phyloP scores from a whole-genome alignment of 805 yeast species.

The Teunomyces kruisii region DNA sequence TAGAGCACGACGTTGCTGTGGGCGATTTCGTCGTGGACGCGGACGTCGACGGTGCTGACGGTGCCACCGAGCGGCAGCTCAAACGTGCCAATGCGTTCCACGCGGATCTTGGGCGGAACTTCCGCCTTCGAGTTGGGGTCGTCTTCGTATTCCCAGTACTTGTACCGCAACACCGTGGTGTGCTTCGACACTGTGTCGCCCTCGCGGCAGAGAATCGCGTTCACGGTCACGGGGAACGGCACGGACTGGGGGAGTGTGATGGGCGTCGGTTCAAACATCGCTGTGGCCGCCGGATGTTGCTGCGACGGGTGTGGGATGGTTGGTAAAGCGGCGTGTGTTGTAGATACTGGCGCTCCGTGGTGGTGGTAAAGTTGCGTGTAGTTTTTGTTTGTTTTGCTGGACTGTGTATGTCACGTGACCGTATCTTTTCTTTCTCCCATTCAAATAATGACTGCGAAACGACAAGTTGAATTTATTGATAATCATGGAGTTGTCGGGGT shows the following conservation, averaged over 20 bases:
- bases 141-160: constrained; percentile 65
- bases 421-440: no score
- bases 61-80: constrained; percentile 84
- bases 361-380: background rate
- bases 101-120: constrained; percentile 47
- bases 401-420: background rate
- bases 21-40: constrained; percentile 60
- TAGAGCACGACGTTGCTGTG: constrained; percentile 48
- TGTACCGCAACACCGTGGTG: constrained; percentile 56
- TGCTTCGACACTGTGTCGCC: constrained; percentile 54
- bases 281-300: no score
- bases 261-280: constrained; percentile 42
- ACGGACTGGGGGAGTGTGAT: constrained; percentile 59
- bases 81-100: constrained; percentile 70
- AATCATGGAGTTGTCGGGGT: no score
- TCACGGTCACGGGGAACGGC: constrained; percentile 67
- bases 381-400: background rate
- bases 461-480: no score
- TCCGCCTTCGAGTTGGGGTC: constrained; percentile 48
- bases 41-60: constrained; percentile 50
- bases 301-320: no score
- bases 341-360: no score
- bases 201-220: constrained; percentile 43
- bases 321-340: no score
- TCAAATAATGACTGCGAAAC: background rate